These are phyloP conservation scores for Ramaria rubella DNA, from an alignment of 768 basidiomycete species.

Conservation along the genomic window DNA sequence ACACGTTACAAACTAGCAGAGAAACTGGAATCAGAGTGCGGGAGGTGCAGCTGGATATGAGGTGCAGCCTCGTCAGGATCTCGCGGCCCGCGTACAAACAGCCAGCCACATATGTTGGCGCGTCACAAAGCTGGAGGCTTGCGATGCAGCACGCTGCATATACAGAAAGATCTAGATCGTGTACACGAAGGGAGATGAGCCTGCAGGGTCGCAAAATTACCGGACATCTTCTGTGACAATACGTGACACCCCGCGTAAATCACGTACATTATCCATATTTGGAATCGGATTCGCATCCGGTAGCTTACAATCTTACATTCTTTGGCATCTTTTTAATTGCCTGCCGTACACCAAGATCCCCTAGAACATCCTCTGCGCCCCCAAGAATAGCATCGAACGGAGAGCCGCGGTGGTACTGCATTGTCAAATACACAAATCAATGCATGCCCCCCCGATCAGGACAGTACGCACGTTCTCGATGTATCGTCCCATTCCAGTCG, in stretches of 20 bases:
- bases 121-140: background rate
- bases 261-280: too few species aligned
- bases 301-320: slow-evolving; percentile 34
- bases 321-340: slow-evolving; percentile 66
- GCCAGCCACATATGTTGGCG: background rate
- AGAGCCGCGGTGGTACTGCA: slow-evolving; percentile 15
- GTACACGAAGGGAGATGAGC: background rate
- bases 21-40: too few species aligned
- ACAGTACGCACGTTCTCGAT: slow-evolving; percentile 63
- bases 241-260: slow-evolving; percentile 1
- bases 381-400: slow-evolving; percentile 47
- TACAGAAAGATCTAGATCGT: too few species aligned
- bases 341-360: slow-evolving; percentile 68
- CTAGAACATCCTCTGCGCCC: slow-evolving; percentile 69
- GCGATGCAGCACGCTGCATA: too few species aligned
- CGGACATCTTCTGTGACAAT: background rate
- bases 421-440: slow-evolving; percentile 22
- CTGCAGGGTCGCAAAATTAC: background rate
- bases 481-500: slow-evolving; percentile 79
- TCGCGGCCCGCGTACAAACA: background rate
- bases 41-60: too few species aligned
- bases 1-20: too few species aligned
- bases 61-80: background rate
- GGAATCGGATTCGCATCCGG: background rate
- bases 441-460: background rate